These are phyloP conservation scores for Apiospora kogelbergensis DNA, from an alignment of 2,329 filamentous ascomycete species.

Conservation along the genomic window DNA sequence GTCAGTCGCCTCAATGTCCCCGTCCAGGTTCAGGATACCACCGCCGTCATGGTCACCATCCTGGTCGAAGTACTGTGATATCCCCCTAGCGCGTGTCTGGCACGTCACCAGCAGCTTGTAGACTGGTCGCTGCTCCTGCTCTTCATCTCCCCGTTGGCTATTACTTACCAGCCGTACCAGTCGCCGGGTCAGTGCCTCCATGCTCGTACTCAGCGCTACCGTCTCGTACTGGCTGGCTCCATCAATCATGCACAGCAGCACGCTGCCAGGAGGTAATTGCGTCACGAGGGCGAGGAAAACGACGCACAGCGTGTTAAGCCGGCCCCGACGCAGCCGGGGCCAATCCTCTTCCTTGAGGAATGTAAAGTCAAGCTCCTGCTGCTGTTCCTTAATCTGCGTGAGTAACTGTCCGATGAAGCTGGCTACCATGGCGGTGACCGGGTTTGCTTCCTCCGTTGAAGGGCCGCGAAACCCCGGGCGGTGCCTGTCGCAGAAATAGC, in stretches of 20 bases:
- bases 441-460: background rate
- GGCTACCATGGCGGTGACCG: slow-evolving; percentile 10
- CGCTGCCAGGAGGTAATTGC: slow-evolving; percentile 12
- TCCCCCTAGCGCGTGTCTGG: slow-evolving; percentile 13
- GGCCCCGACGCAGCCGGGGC: slow-evolving; percentile 6
- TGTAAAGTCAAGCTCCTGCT: slow-evolving; percentile 8
- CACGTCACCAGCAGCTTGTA: slow-evolving; percentile 19
- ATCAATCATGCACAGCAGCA: slow-evolving; percentile 19
- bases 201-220: slow-evolving; percentile 9
- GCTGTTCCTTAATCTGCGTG: slow-evolving; percentile 13
- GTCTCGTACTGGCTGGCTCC: slow-evolving; percentile 19
- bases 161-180: slow-evolving; percentile 10
- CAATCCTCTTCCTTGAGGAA: slow-evolving; percentile 13
- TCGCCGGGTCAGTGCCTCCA: slow-evolving; percentile 11
- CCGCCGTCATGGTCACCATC: background rate
- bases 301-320: slow-evolving; percentile 14
- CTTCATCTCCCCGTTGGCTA: background rate
- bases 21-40: slow-evolving; percentile 13
- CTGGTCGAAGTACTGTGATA: slow-evolving; percentile 15
- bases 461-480: slow-evolving; percentile 8
- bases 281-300: slow-evolving; percentile 14
- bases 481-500: slow-evolving; percentile 19
- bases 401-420: slow-evolving; percentile 19
- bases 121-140: slow-evolving; percentile 9
- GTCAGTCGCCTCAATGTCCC: slow-evolving; percentile 15